Conservation (phyloP, 495 filamentous ascomycete genomes). For the Aspergillus funiculosus region DNA sequence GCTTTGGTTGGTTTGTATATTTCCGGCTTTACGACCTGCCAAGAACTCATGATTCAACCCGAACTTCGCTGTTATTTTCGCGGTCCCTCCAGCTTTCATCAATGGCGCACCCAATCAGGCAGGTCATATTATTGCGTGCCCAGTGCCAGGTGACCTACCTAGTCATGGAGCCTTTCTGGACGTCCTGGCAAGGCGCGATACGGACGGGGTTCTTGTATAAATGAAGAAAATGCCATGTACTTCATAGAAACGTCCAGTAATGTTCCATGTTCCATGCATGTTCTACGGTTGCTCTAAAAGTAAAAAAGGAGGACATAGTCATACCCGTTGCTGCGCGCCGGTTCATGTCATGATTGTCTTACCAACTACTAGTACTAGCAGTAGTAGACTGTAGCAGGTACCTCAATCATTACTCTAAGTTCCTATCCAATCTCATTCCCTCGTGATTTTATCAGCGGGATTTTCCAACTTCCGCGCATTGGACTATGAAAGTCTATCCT, state of each 20-base stretch:
- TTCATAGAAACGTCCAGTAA: neutral
- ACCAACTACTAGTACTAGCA: conserved; percentile 12
- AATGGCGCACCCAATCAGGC: conserved; percentile 4
- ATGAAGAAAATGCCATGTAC: neutral
- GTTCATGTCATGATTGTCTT: conserved; percentile 15
- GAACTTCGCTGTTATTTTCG: neutral
- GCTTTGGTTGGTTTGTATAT: conserved; percentile 1
- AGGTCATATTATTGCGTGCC: no score
- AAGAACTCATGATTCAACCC: conserved; percentile 2
- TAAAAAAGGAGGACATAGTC: no score
- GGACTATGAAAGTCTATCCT: conserved; percentile 13
- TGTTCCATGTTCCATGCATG: conserved; percentile 41
- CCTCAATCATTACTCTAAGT: neutral
- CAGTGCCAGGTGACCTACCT: no score
- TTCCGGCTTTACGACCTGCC: neutral
- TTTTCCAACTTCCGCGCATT: conserved; percentile 20
- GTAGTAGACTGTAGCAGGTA: no score
- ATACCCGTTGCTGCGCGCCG: conserved; percentile 5
- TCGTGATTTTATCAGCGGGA: conserved; percentile 20
- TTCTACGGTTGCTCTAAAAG: conserved; percentile 38
- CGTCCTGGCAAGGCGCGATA: neutral
- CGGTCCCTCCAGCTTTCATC: no score
- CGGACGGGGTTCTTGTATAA: neutral
- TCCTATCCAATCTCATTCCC: conserved; percentile 11
- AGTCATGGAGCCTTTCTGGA: no score